These are phyloP conservation scores for Torulaspora pretoriensis DNA, from an alignment of 1,139 yeast species.

Conservation along the genomic window DNA sequence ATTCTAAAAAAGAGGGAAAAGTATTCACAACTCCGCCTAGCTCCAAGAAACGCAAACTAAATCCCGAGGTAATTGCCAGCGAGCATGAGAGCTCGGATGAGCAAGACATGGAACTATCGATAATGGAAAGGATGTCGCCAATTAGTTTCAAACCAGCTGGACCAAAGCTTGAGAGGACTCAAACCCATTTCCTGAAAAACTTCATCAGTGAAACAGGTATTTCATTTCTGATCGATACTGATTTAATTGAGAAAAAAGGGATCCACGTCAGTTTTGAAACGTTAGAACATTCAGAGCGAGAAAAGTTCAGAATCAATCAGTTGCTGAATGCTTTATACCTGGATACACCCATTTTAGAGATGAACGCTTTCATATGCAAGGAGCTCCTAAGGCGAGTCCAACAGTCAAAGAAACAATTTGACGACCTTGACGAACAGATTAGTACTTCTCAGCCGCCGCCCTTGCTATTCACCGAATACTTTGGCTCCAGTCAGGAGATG, in stretches of 20 bases:
- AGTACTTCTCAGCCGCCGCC: conserved; percentile 24
- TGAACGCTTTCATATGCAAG: conserved; percentile 50
- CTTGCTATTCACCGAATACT: conserved; percentile 25
- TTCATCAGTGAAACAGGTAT: conserved; percentile 49
- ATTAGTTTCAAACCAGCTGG: conserved; percentile 22
- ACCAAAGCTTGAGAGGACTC: conserved; percentile 2
- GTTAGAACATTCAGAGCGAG: conserved; percentile 8
- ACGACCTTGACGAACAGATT: conserved; percentile 46
- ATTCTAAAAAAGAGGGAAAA: not conserved
- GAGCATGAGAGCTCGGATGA: conserved; percentile 9
- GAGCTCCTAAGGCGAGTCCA: conserved; percentile 49
- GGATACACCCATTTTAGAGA: conserved; percentile 43
- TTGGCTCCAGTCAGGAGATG: conserved; percentile 17
- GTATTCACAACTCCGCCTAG: conserved; percentile 3
- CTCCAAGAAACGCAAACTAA: conserved; percentile 4
- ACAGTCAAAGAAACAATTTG: conserved; percentile 47
- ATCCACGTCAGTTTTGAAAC: conserved; percentile 6
- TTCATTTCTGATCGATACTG: conserved; percentile 41
- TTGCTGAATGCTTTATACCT: conserved; percentile 28
- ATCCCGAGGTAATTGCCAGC: not conserved
- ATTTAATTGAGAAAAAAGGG: conserved; percentile 5
- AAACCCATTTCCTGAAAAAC: conserved; percentile 16
- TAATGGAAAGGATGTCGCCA: conserved; percentile 34
- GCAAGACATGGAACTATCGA: conserved; percentile 23
- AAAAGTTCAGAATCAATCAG: conserved; percentile 14